Evolutionary conservation across 345 rosid species (phyloP).

Genomic region (Nasturtium officinale): DNA sequence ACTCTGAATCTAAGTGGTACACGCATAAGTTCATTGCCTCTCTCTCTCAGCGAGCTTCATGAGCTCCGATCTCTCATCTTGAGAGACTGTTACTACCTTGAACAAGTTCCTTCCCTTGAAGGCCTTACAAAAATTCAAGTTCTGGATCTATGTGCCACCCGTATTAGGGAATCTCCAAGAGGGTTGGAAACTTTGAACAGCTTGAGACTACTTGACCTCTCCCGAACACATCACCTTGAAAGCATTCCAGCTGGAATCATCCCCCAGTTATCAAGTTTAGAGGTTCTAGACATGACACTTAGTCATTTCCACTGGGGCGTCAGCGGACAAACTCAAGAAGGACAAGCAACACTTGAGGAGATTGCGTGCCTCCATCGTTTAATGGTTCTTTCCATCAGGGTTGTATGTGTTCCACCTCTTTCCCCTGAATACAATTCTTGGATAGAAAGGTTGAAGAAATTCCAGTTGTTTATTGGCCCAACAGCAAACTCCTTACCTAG

Average conservation of each 20-base stretch:
- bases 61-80: slow-evolving; percentile 47
- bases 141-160: slow-evolving; percentile 50
- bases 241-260: slow-evolving; percentile 43
- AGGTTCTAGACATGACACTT: slow-evolving; percentile 50
- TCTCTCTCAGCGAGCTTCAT: slow-evolving; percentile 36
- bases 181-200: slow-evolving; percentile 42
- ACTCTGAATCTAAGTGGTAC: slow-evolving; percentile 47
- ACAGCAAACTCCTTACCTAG: slow-evolving; percentile 44
- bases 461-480: slow-evolving; percentile 41
- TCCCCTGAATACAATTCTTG: slow-evolving; percentile 36
- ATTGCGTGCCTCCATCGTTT: slow-evolving; percentile 30
- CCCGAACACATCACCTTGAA: slow-evolving; percentile 47
- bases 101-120: slow-evolving; percentile 44
- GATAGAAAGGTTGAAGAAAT: slow-evolving; percentile 35
- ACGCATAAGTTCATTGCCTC: slow-evolving; percentile 40
- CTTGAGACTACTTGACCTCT: slow-evolving; percentile 44
- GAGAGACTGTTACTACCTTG: slow-evolving; percentile 43
- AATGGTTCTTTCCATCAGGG: slow-evolving; percentile 30
- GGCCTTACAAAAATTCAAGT: slow-evolving; percentile 44
- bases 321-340: slow-evolving; percentile 33
- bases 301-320: slow-evolving; percentile 48
- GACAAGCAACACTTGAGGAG: slow-evolving; percentile 44
- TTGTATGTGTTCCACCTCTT: slow-evolving; percentile 37
- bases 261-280: slow-evolving; percentile 41
- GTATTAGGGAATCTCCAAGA: slow-evolving; percentile 41